Evolutionary conservation across 2,329 filamentous ascomycete genomes (phyloP), one percentile per base, ranked within the genome.

Genomic region (Exserohilum turcica): DNA sequence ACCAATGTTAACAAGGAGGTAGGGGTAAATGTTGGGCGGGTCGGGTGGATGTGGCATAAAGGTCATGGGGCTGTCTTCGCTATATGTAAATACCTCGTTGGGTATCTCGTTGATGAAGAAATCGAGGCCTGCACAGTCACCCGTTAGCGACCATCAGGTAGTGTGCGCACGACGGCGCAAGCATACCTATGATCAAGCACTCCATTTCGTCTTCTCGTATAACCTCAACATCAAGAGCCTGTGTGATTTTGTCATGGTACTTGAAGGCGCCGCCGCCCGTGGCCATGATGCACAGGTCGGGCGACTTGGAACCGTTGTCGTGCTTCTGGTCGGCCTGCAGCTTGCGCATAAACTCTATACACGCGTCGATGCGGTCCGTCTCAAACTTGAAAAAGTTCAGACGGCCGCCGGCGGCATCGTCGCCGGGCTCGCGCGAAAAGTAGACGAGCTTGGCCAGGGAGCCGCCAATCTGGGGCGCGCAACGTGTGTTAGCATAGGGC

Each of bases 41-140:
- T 93, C 86, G n/a, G 86, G 80, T 38, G 82, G 81, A 1, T 91
- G 86, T 56, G 88, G 85, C 61, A 88, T 86, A 71, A 96, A 97
- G 68, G 91, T 85, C 89, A 97, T 96, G 4, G 92, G 92, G 65
- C 94, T 88, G 29, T 74, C 68, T 53, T 78, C 93, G 71, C 89
- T 92, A 76, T 97, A 97, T 16, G 92, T 97, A 71, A 99, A 99
- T 48, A 99, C 93, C 77, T 99, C 94, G 64, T 89, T 86, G 16
- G 94, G 94, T 54, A 99, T 97, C 73, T 97, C 92, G 61, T 91
- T 96, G 71, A 97, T 97, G 81, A 99, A 97, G 79, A 97, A 99
- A 74, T 99, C 94, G 37, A 99, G 86, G 10, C 93, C 92, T 91
- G 24, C 38, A 47, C 37, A 50, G 46, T n/a, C 21, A 6, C 13